A percentile compares a stretch with the other conserved stretches of the same genome.
Evolutionary conservation across 2,329 filamentous ascomycete genomes (phyloP).

Genomic region (Trichoderma cornu-damae): DNA sequence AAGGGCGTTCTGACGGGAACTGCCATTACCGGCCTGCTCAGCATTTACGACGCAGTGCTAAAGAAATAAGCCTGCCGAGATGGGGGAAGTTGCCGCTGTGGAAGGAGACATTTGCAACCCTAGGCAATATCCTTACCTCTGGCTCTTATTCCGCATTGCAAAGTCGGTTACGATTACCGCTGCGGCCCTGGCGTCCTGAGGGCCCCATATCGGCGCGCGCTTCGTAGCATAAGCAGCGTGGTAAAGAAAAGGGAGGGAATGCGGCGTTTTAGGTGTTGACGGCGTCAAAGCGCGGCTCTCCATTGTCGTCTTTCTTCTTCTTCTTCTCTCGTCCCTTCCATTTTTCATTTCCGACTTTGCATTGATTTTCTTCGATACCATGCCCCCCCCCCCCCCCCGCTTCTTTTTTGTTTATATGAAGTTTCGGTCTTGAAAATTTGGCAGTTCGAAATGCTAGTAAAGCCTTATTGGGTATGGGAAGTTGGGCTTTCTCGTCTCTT

Average conservation of each 20-base stretch:
- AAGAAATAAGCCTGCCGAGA: constrained; percentile 48
- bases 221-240: background rate
- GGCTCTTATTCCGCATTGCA: background rate
- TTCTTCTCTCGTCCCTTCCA: background rate
- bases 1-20: constrained; percentile 64
- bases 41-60: constrained; percentile 72
- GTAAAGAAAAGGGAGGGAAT: constrained; percentile 3
- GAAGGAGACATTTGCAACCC: background rate
- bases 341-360: background rate
- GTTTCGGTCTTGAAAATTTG: constrained; percentile 7
- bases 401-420: too few species aligned
- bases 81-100: background rate
- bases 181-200: background rate
- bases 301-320: background rate
- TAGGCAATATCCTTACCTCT: background rate
- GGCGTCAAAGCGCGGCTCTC: constrained; percentile 26
- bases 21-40: constrained; percentile 61
- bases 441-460: background rate
- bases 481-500: background rate
- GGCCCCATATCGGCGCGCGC: constrained; percentile 11
- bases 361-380: constrained; percentile 29
- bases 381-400: too few species aligned
- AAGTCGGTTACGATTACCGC: background rate
- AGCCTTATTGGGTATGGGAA: background rate
- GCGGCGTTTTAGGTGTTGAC: constrained; percentile 31